Conservation (phyloP, 2,329 filamentous ascomycete species). For the Penicillium sp. region DNA sequence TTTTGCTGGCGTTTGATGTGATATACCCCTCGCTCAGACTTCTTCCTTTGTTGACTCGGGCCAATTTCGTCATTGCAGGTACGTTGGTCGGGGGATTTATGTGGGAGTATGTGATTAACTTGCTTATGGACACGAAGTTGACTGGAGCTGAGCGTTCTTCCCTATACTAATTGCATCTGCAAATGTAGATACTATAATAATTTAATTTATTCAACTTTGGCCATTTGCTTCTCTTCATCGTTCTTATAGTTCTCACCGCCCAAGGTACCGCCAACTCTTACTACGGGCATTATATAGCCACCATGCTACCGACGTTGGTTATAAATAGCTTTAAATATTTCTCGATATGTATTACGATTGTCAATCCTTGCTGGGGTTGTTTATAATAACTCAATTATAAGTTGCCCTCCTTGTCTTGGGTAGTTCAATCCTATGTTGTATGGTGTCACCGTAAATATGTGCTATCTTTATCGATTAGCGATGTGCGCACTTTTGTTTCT, state of each 20-base stretch:
- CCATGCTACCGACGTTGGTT: not conserved
- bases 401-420: not conserved
- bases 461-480: not conserved
- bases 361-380: not conserved
- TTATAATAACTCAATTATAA: not conserved
- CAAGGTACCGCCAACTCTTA: not conserved
- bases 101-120: conserved; percentile 16
- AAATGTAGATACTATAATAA: conserved; percentile 3
- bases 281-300: not conserved
- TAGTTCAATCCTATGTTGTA: not conserved
- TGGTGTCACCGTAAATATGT: not conserved
- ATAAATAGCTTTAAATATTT: not conserved
- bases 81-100: conserved; percentile 18
- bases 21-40: conserved; percentile 39
- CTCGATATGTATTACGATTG: not conserved
- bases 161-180: not conserved
- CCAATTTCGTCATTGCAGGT: conserved; percentile 20
- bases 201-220: not conserved
- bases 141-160: not conserved
- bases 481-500: not conserved
- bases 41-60: conserved; percentile 20
- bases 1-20: conserved; percentile 36
- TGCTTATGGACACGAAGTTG: conserved; percentile 11
- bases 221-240: not conserved
- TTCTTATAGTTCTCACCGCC: not conserved